Base-by-base conservation (phyloP, 164 flowering plant species). In the Paratinospora sagittata region DNA sequence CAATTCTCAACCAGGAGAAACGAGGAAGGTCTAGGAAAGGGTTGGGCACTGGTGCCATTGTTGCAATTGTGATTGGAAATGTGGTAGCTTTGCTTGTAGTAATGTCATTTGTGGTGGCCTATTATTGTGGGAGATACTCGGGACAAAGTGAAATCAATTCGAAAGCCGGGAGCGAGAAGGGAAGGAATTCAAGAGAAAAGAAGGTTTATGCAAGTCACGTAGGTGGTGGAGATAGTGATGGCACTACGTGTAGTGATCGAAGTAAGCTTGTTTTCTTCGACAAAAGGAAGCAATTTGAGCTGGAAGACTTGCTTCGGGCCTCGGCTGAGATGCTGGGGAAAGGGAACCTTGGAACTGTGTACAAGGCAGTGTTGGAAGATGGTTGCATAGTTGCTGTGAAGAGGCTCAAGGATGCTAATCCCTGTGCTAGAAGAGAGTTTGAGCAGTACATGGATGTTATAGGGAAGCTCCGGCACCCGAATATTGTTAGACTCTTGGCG, bases 241-340 rank as follows among this genome's bases (percentile, higher is more conserved):
- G 78, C 9, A 85, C 88, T 0, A 81, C 64, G 6, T 87, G 80
- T 0, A 85, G 88, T 17, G 94, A 92, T 58, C 69, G 84, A 66
- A 89, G 97, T 76, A 92, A 81, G 84, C 86, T 95, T 6, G 98
- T 92, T 81, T 92, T 95, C 62, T 92, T 82, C 47, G 97, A 90
- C 14, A 72, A 84, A 73, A 89, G 76, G 79, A 90, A 84, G 79
- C 88, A 84, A 70, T 95, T 95, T 70, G 97, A 90, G 84, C 84
- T 95, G 21, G 99, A 95, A 74, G 99, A 95, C 69, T 73, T 95
- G 89, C 82, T 95, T 61, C 67, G 87, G 36, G 99, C 99, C 0
- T 95, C 99, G 52, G 99, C 98, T 37, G 99, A 92, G 80, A 91
- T 95, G 97, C 83, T 95, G 47, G 99, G 98, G 65, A 95, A 95